These are phyloP conservation scores for Cercospora berteroae DNA, from an alignment of 2,329 filamentous ascomycete species.

Conservation along the genomic window DNA sequence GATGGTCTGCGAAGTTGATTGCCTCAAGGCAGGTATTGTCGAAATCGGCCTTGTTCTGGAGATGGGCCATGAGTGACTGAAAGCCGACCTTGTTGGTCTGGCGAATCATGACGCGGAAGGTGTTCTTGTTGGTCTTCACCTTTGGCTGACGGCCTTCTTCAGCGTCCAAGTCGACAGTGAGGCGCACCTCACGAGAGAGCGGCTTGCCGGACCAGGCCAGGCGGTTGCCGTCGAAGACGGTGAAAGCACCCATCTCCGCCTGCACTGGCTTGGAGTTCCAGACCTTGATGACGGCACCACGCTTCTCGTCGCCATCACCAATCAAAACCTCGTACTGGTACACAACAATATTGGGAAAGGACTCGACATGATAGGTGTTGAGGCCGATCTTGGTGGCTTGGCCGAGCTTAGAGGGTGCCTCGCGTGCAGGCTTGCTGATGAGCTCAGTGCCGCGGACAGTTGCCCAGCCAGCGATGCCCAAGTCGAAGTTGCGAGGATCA, in stretches of 20 bases:
- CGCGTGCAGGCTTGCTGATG: constrained; percentile 26
- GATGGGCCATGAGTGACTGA: constrained; percentile 62
- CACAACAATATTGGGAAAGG: constrained; percentile 61
- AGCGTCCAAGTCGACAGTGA: constrained; percentile 70
- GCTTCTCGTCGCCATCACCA: constrained; percentile 62
- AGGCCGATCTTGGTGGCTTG: constrained; percentile 48
- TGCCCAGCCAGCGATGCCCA: constrained; percentile 31
- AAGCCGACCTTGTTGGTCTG: constrained; percentile 69
- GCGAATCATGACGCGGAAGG: constrained; percentile 61
- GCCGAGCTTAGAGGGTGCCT: constrained; percentile 44
- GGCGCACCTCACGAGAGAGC: constrained; percentile 36
- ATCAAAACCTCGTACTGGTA: constrained; percentile 78
- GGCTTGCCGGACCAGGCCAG: constrained; percentile 70
- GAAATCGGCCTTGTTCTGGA: constrained; percentile 59
- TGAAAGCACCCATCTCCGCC: constrained; percentile 53
- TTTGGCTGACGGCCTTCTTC: constrained; percentile 52
- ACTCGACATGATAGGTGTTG: constrained; percentile 71
- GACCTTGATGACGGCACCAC: constrained; percentile 68
- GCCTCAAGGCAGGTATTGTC: constrained; percentile 70
- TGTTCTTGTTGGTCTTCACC: constrained; percentile 42
- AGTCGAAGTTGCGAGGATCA: constrained; percentile 29
- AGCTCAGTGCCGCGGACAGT: constrained; percentile 29
- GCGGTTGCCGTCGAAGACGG: constrained; percentile 80
- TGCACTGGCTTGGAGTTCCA: constrained; percentile 68
- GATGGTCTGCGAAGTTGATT: constrained; percentile 87